phyloP scores from a whole-genome alignment of 139 green algal species.

The Mesostigma viride region DNA sequence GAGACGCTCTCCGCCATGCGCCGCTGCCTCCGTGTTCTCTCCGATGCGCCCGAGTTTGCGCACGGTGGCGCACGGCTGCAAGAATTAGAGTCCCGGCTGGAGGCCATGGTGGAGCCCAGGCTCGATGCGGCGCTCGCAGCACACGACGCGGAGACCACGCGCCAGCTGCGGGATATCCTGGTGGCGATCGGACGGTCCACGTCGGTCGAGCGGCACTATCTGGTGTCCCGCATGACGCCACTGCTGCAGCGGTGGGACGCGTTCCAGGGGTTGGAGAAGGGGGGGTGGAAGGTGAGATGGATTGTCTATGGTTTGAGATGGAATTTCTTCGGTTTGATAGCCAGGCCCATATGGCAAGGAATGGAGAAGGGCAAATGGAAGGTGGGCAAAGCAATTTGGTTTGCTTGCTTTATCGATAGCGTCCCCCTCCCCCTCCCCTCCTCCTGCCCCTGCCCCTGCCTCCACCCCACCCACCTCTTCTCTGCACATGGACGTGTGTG shows the following conservation, averaged over 20 bases:
- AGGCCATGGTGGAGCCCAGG: constrained; percentile 52
- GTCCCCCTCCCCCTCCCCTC: too few relatives aligned
- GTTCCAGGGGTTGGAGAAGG: constrained; percentile 9
- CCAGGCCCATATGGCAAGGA: too few relatives aligned
- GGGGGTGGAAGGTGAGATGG: too few relatives aligned
- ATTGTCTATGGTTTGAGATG: too few relatives aligned
- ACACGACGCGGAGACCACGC: constrained; percentile 22
- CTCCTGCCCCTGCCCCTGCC: too few relatives aligned
- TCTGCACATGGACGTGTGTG: too few relatives aligned
- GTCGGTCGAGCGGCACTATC: constrained; percentile 21
- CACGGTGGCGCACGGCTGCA: constrained; percentile 41
- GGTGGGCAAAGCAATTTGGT: too few relatives aligned
- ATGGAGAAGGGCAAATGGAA: too few relatives aligned
- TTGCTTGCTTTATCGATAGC: too few relatives aligned
- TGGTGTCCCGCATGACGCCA: not conserved
- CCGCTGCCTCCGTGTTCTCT: too few relatives aligned
- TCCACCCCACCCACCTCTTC: too few relatives aligned
- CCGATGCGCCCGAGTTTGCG: constrained; percentile 62
- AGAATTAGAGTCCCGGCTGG: constrained; percentile 66
- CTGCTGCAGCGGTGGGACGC: constrained; percentile 13
- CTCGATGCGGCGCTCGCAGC: constrained; percentile 54
- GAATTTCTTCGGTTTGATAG: too few relatives aligned
- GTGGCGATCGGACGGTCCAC: constrained; percentile 15
- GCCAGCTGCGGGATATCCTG: constrained; percentile 14
- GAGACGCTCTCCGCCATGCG: constrained; percentile 68